phyloP scores from a whole-genome alignment of 2,329 filamentous ascomycete species.

The Aspergillus udagawae region DNA sequence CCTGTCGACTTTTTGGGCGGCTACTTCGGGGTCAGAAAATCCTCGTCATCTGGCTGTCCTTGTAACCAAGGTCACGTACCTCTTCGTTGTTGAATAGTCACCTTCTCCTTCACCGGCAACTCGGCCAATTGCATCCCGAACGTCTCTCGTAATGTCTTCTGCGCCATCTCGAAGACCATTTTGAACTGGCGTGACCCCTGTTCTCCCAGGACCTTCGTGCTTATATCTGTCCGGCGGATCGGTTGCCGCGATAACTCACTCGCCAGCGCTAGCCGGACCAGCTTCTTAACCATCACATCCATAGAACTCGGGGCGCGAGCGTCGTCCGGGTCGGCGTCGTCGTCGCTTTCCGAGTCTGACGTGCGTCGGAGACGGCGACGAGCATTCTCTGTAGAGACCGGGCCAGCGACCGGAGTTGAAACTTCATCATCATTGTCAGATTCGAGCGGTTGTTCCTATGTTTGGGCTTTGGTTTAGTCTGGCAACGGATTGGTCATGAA shows the following conservation, averaged over 20 bases:
- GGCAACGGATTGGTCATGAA: not conserved
- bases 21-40: constrained; percentile 24
- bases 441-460: constrained; percentile 7
- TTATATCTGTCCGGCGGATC: constrained; percentile 57
- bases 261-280: constrained; percentile 59
- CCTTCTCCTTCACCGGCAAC: constrained; percentile 74
- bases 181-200: constrained; percentile 68
- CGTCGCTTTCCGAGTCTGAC: constrained; percentile 7
- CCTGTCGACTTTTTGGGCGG: constrained; percentile 46
- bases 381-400: constrained; percentile 3
- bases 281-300: constrained; percentile 53
- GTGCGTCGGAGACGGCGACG: constrained; percentile 14
- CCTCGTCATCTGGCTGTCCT: not conserved
- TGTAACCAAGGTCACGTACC: constrained; percentile 45
- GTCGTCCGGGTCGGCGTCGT: constrained; percentile 14
- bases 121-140: constrained; percentile 96
- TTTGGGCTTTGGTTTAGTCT: not conserved
- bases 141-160: constrained; percentile 62
- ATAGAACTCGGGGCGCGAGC: constrained; percentile 25
- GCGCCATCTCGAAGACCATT: constrained; percentile 70
- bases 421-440: constrained; percentile 6
- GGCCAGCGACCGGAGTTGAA: constrained; percentile 2
- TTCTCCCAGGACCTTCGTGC: constrained; percentile 65
- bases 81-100: constrained; percentile 74
- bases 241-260: constrained; percentile 58